Evolutionary conservation across 768 basidiomycete species (phyloP).

Genomic region (Tulasnella sp.): DNA sequence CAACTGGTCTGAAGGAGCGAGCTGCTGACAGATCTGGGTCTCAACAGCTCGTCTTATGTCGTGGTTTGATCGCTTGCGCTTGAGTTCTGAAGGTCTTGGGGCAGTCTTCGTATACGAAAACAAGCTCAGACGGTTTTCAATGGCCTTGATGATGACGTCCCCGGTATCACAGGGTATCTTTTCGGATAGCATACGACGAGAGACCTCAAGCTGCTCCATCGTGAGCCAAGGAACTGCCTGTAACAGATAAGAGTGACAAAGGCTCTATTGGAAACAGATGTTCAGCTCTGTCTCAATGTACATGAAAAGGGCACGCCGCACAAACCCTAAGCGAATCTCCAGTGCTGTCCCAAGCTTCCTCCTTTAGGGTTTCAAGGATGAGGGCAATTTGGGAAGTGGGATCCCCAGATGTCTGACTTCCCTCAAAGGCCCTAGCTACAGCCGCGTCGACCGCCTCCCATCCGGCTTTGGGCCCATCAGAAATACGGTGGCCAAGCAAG

Average conservation of each 20-base stretch:
- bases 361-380: constrained; percentile 31
- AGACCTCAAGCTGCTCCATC: background rate
- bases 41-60: constrained; percentile 47
- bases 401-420: background rate
- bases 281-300: background rate
- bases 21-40: background rate
- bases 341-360: constrained; percentile 32
- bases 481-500: constrained; percentile 38
- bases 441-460: constrained; percentile 32
- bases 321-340: constrained; percentile 18
- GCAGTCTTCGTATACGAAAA: constrained; percentile 18
- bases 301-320: background rate
- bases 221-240: background rate
- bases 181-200: background rate
- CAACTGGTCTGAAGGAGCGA: no score
- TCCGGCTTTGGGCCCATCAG: constrained; percentile 32
- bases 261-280: background rate
- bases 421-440: background rate
- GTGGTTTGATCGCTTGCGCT: constrained; percentile 33
- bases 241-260: constrained; percentile 1
- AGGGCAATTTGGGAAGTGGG: constrained; percentile 25
- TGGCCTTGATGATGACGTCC: background rate
- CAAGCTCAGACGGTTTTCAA: constrained; percentile 24
- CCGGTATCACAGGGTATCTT: background rate
- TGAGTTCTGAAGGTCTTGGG: constrained; percentile 23